Percentiles rank a stretch among this genome's conserved stretches.
These are phyloP conservation scores for Fusarium clavum DNA, from an alignment of 2,329 filamentous ascomycete species.

Conservation along the genomic window DNA sequence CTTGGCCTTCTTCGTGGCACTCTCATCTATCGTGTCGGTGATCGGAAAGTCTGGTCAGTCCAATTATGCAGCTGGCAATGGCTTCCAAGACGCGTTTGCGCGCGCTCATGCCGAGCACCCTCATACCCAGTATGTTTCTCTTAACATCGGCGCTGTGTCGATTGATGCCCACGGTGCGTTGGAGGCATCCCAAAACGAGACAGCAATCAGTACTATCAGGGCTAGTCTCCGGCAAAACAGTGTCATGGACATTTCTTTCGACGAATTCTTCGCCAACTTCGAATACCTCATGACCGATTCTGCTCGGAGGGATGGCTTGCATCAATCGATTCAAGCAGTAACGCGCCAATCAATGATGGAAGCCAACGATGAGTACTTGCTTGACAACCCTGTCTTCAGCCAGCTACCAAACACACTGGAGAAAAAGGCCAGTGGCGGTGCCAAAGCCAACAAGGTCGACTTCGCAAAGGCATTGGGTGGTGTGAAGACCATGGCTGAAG, in stretches of 20 bases:
- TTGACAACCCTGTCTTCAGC: conserved; percentile 2
- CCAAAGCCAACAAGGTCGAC: neutral
- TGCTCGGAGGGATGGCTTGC: neutral
- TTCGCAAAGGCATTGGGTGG: neutral
- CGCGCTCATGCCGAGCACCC: neutral
- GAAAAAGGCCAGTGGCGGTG: neutral
- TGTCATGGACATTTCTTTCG: conserved; percentile 12
- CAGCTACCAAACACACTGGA: neutral
- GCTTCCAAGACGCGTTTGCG: conserved; percentile 8
- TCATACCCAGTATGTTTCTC: conserved; percentile 1
- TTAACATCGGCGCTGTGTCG: conserved; percentile 8
- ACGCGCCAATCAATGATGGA: conserved; percentile 8
- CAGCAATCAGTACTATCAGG: conserved; percentile 4
- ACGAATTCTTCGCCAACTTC: conserved; percentile 6
- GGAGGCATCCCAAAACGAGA: neutral
- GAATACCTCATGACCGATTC: neutral
- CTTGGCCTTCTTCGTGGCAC: conserved; percentile 5
- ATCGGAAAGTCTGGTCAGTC: conserved; percentile 18
- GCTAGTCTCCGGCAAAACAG: conserved; percentile 5
- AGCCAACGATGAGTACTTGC: conserved; percentile 6
- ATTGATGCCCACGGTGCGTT: conserved; percentile 11
- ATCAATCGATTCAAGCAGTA: conserved; percentile 7
- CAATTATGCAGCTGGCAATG: conserved; percentile 8
- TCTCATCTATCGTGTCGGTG: conserved; percentile 9
- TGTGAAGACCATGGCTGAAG: conserved; percentile 2